phyloP scores from a whole-genome alignment of 1,284 basidiomycete genomes.

The Boletus coffeatus region DNA sequence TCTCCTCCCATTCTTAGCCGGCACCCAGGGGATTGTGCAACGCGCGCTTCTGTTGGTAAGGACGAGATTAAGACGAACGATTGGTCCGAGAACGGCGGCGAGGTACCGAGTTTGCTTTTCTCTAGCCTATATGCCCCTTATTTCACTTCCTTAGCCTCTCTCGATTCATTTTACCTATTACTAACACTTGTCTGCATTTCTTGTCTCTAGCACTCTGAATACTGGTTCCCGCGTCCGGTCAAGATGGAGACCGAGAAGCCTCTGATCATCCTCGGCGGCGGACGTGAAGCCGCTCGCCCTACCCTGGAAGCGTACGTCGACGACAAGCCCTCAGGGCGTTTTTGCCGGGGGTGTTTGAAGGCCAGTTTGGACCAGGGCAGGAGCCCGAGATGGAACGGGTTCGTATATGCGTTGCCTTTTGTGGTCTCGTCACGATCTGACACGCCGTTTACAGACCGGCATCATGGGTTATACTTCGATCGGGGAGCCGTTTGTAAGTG shows the following conservation, averaged over 20 bases:
- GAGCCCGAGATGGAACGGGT: slow-evolving; percentile 77
- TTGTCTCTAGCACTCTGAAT: slow-evolving; percentile 42
- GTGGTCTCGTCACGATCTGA: background rate
- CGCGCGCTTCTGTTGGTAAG: slow-evolving; percentile 43
- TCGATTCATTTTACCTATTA: slow-evolving; percentile 6
- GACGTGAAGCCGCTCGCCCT: slow-evolving; percentile 41
- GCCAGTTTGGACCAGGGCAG: slow-evolving; percentile 38
- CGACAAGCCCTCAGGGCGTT: slow-evolving; percentile 54
- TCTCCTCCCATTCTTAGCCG: slow-evolving; percentile 52
- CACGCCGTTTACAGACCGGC: slow-evolving; percentile 40
- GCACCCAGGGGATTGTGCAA: slow-evolving; percentile 49
- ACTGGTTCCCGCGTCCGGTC: slow-evolving; percentile 76
- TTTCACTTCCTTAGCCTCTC: background rate
- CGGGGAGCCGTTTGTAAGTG: slow-evolving; percentile 64
- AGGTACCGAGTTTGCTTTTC: slow-evolving; percentile 14
- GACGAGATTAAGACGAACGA: slow-evolving; percentile 33
- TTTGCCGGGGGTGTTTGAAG: slow-evolving; percentile 55
- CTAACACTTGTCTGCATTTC: background rate
- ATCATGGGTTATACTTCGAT: slow-evolving; percentile 74
- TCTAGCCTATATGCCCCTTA: too few species aligned
- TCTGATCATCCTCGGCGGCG: slow-evolving; percentile 72
- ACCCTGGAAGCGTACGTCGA: slow-evolving; percentile 47
- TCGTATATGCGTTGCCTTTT: background rate
- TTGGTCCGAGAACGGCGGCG: slow-evolving; percentile 40
- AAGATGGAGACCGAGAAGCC: slow-evolving; percentile 35